Evolutionary conservation across 805 yeast species (phyloP).

Genomic region (Komagataella pastoris): DNA sequence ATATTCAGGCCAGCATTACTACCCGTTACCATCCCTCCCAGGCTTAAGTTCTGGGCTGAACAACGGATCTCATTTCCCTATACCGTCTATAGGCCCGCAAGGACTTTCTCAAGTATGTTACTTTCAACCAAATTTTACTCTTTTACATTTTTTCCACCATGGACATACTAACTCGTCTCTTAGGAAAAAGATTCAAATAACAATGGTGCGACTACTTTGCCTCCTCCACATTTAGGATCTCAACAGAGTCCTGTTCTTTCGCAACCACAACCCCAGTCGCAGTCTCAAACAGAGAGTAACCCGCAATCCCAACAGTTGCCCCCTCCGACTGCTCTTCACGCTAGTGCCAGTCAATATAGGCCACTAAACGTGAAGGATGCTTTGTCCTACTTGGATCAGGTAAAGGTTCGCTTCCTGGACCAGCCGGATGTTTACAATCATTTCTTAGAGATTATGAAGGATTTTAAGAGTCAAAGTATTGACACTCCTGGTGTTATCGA

Average conservation of each 20-base stretch:
- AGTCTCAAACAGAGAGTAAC: slow-evolving; percentile 4
- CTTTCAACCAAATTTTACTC: background rate
- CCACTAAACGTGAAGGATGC: slow-evolving; percentile 96
- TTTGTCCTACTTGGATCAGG: slow-evolving; percentile 87
- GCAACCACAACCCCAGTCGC: slow-evolving; percentile 10
- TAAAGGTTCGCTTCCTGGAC: slow-evolving; percentile 78
- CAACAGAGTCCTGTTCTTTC: slow-evolving; percentile 10
- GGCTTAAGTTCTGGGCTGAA: slow-evolving; percentile 29
- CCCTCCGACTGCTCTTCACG: slow-evolving; percentile 10
- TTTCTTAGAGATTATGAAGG: slow-evolving; percentile 96
- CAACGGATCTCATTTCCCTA: slow-evolving; percentile 26
- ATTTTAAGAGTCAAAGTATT: slow-evolving; percentile 87
- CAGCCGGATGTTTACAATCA: slow-evolving; percentile 95
- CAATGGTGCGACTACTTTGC: slow-evolving; percentile 1
- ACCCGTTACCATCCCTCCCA: slow-evolving; percentile 38
- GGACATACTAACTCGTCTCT: background rate
- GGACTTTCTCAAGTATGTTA: slow-evolving; percentile 14
- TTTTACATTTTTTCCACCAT: background rate
- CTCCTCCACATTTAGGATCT: slow-evolving; percentile 5
- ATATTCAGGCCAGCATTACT: slow-evolving; percentile 28
- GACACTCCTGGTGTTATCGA: slow-evolving; percentile 99
- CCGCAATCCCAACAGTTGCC: slow-evolving; percentile 3
- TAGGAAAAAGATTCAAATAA: background rate
- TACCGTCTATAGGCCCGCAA: slow-evolving; percentile 27
- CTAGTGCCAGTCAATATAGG: slow-evolving; percentile 30